Evolutionary conservation across 75 land plant species (phyloP).

Genomic region (Pinus tabuliformis): DNA sequence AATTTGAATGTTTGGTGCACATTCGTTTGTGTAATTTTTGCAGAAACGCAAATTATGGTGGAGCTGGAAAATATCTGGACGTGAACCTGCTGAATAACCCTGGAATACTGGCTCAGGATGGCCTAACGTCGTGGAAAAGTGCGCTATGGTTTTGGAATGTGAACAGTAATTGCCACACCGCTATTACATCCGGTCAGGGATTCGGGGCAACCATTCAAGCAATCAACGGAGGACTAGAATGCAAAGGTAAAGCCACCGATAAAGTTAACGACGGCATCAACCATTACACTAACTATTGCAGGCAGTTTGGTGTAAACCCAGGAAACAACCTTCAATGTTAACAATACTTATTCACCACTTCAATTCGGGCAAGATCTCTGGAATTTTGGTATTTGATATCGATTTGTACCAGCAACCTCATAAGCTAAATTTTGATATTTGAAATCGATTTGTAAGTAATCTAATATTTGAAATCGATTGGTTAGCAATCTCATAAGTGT

Average conservation of each 20-base stretch:
- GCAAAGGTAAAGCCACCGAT: constrained; percentile 17
- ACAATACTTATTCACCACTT: too few species aligned
- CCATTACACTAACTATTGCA: too few species aligned
- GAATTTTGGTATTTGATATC: too few species aligned
- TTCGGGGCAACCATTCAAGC: constrained; percentile 37
- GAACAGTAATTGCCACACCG: neutral
- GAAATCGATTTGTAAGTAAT: too few species aligned
- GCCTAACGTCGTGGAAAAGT: neutral
- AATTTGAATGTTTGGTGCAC: neutral
- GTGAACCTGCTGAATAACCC: neutral
- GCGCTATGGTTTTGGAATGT: constrained; percentile 7
- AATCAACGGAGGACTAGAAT: constrained; percentile 27
- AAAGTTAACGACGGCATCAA: constrained; percentile 11
- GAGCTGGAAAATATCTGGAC: neutral
- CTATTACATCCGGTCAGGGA: constrained; percentile 24
- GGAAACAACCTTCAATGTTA: too few species aligned
- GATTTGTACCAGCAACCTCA: too few species aligned
- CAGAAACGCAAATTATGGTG: neutral
- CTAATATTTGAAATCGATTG: too few species aligned
- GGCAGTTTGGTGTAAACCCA: too few species aligned
- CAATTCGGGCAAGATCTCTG: too few species aligned
- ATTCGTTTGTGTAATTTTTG: neutral
- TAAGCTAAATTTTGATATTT: too few species aligned
- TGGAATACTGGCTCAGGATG: neutral
- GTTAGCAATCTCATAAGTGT: too few species aligned